Evolutionary conservation across 2,329 filamentous ascomycete genomes (phyloP).

Genomic region (Venturia effusa): DNA sequence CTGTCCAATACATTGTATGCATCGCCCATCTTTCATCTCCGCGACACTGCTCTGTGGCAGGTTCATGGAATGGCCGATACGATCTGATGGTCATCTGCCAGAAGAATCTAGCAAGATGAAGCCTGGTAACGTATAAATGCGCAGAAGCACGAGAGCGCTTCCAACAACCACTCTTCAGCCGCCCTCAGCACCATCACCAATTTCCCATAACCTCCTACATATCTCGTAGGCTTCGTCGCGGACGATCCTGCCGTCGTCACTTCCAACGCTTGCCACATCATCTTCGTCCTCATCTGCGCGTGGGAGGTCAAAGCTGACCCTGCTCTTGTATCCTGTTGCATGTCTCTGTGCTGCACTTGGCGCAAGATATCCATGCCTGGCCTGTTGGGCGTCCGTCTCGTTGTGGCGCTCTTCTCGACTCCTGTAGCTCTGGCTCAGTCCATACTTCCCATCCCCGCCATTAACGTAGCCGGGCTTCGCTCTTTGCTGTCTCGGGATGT

Average conservation of each 20-base stretch:
- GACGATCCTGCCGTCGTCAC: neutral
- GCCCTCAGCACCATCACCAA: conserved; percentile 6
- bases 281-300: conserved; percentile 8
- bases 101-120: neutral
- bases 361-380: neutral
- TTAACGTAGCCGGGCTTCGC: neutral
- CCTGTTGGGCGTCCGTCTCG: neutral
- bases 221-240: conserved; percentile 12
- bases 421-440: neutral
- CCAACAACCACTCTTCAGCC: neutral
- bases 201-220: conserved; percentile 13
- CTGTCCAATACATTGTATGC: neutral
- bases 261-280: neutral
- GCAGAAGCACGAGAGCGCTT: neutral
- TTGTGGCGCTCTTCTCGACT: conserved; percentile 2
- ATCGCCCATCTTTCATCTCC: neutral
- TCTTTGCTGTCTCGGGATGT: neutral
- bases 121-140: neutral
- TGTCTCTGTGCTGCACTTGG: neutral
- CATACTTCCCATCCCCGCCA: neutral
- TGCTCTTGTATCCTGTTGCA: neutral
- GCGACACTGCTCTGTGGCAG: neutral
- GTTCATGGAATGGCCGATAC: neutral
- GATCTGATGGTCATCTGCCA: too few species aligned
- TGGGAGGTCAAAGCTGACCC: conserved; percentile 12